Evolutionary conservation across 108 stramenopile species (phyloP), one percentile per base, ranked within the genome.

Genomic region (Bacterosira constricta): DNA sequence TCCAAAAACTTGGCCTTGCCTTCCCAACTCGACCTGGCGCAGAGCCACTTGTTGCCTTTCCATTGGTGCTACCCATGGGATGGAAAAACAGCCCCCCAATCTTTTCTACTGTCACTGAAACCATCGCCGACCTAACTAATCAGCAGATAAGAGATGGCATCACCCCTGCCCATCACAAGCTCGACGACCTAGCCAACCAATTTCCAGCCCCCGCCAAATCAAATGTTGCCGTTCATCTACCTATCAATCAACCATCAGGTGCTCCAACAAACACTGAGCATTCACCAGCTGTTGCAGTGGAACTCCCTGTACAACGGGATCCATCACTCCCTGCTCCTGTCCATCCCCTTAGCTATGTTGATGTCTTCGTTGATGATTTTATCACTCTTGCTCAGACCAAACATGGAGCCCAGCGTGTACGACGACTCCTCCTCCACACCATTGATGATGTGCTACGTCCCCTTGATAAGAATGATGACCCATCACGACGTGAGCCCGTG

Each of bases 371-470:
- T 0, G 79, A 80, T 49, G 17, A 32, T 9, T n/a, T n/a, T n/a
- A n/a, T n/a, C n/a, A n/a, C n/a, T n/a, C n/a, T n/a, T n/a, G n/a
- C n/a, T n/a, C n/a, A n/a, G n/a, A n/a, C n/a, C n/a, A n/a, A n/a
- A n/a, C n/a, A n/a, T n/a, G n/a, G n/a, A n/a, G n/a, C n/a, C n/a
- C n/a, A n/a, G n/a, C n/a, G n/a, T n/a, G n/a, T n/a, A n/a, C n/a
- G n/a, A n/a, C n/a, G n/a, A n/a, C n/a, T n/a, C n/a, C n/a, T n/a
- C n/a, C n/a, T n/a, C n/a, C n/a, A n/a, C n/a, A n/a, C n/a, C 46
- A 34, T 83, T 0, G 79, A 80, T 49, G 17, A 32, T 9, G 68
- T 84, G 1, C 69, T 79, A 0, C 66, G 73, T 13, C 69, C 73
- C 1, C 46, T 69, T 1, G 45, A 69, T 12, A 9, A 18, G 25